These are phyloP conservation scores for Escallonia herrerae DNA, from an alignment of 129 eudicot species.

Conservation along the genomic window DNA sequence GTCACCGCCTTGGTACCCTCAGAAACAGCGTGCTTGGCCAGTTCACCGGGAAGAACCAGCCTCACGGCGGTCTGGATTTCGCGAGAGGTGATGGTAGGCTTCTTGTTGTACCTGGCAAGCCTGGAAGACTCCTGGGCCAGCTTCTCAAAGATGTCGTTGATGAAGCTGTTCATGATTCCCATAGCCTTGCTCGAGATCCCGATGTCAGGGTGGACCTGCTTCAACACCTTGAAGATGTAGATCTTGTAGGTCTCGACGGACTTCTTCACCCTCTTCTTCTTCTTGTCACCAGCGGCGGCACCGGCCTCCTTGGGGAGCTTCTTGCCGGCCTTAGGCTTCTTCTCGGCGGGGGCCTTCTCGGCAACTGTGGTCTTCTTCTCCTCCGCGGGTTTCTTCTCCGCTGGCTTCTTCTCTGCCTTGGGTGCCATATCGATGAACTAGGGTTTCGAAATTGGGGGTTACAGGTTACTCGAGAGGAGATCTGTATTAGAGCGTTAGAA, in stretches of 20 bases:
- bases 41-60: conserved; percentile 63
- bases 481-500: background rate
- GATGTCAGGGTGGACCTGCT: conserved; percentile 66
- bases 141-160: conserved; percentile 71
- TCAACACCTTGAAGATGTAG: conserved; percentile 74
- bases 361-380: conserved; percentile 38
- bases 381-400: conserved; percentile 61
- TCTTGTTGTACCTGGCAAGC: conserved; percentile 67
- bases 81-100: conserved; percentile 67
- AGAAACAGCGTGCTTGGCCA: conserved; percentile 71
- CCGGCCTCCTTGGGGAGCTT: conserved; percentile 59
- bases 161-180: conserved; percentile 74
- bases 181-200: conserved; percentile 70
- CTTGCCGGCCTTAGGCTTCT: conserved; percentile 74
- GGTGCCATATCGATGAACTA: conserved; percentile 40
- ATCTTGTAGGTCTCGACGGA: conserved; percentile 74
- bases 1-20: conserved; percentile 73
- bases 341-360: conserved; percentile 57
- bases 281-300: conserved; percentile 50
- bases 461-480: background rate
- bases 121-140: conserved; percentile 62
- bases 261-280: conserved; percentile 67
- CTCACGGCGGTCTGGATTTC: conserved; percentile 71
- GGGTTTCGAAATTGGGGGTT: conserved; percentile 1
- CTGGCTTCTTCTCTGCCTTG: conserved; percentile 65